Evolutionary conservation across 768 basidiomycete genomes (phyloP).

Genomic region (Pleurotus citrinopileatus): DNA sequence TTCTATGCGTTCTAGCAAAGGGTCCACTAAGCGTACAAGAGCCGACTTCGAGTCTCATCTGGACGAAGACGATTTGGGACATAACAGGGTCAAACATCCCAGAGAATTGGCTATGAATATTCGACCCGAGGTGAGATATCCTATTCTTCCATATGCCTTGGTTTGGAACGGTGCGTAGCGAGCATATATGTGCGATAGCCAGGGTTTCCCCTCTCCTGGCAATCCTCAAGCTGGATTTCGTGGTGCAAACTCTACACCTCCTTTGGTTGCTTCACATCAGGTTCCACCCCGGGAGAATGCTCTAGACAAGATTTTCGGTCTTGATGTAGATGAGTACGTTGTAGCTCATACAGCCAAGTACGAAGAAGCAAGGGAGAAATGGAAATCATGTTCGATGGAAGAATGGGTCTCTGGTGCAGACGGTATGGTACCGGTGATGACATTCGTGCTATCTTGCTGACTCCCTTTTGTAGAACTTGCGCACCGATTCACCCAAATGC

Average conservation of each 20-base stretch:
- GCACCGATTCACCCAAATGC: constrained; percentile 36
- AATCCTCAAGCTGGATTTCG: neutral
- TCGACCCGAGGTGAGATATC: neutral
- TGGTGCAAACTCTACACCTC: neutral
- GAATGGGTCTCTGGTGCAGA: constrained; percentile 57
- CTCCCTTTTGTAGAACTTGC: constrained; percentile 34
- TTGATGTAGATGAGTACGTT: constrained; percentile 40
- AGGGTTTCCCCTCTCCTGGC: neutral
- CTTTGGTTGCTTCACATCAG: neutral
- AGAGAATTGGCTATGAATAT: neutral
- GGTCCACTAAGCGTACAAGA: neutral
- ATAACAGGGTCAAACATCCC: neutral
- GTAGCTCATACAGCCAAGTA: constrained; percentile 41
- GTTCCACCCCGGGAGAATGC: constrained; percentile 15
- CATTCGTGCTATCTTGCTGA: neutral
- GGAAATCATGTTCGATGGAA: constrained; percentile 46
- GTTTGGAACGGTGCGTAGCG: constrained; percentile 1
- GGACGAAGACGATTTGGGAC: neutral
- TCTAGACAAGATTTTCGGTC: constrained; percentile 37
- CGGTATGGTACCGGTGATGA: constrained; percentile 27
- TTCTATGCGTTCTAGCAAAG: neutral
- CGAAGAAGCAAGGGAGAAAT: constrained; percentile 39
- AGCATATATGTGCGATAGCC: neutral
- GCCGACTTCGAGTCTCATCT: neutral
- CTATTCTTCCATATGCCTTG: neutral